These are phyloP conservation scores for Piromyces finnis DNA, from an alignment of 192 early-diverging fungal genomes.

Conservation along the genomic window DNA sequence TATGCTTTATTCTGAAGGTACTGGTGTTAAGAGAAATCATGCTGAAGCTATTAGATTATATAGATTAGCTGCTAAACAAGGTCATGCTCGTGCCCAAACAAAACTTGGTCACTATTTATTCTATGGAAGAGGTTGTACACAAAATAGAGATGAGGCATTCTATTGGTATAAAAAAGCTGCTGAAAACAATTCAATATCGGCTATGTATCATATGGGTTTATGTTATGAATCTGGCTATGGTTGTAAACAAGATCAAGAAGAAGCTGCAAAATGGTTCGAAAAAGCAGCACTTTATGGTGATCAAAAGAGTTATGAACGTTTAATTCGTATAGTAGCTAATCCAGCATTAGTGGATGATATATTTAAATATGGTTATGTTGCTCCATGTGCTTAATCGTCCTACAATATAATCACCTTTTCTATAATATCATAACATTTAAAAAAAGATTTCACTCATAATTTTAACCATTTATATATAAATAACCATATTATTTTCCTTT, in stretches of 20 bases:
- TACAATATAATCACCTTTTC: too few relatives aligned
- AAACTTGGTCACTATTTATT: conserved; percentile 14
- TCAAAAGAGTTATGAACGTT: background rate
- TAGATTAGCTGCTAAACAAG: conserved; percentile 43
- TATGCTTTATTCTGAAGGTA: conserved; percentile 34
- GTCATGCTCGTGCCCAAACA: conserved; percentile 26
- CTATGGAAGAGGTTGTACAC: background rate
- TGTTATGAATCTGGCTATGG: conserved; percentile 34
- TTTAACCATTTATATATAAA: too few relatives aligned
- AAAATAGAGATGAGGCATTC: background rate
- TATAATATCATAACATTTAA: too few relatives aligned
- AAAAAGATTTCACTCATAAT: too few relatives aligned
- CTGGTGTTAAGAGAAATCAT: conserved; percentile 36
- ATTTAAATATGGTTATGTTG: background rate
- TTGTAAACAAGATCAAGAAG: conserved; percentile 11
- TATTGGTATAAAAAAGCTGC: background rate
- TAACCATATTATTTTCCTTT: too few relatives aligned
- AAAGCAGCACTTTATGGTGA: conserved; percentile 8
- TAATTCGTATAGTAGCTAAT: background rate
- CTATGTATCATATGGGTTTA: conserved; percentile 26
- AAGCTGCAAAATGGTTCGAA: conserved; percentile 20
- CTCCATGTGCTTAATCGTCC: background rate
- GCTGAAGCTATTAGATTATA: conserved; percentile 46
- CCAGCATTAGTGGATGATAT: background rate
- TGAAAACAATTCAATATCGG: conserved; percentile 21